Conservation (phyloP, 1,284 basidiomycete species). For the Marasmius sp. region DNA sequence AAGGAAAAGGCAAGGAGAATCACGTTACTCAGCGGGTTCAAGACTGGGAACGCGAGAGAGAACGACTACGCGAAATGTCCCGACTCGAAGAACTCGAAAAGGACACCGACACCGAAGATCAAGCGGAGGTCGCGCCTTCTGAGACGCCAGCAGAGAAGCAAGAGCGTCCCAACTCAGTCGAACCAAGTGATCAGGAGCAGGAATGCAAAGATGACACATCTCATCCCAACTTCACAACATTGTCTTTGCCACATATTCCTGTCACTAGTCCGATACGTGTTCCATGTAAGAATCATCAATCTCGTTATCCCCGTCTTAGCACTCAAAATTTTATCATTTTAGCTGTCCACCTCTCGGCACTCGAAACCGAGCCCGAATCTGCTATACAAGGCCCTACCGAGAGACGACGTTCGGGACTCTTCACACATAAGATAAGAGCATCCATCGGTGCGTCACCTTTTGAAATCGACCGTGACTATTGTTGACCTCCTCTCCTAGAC, state of each 20-base stretch:
- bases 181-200: background rate
- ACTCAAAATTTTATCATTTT: background rate
- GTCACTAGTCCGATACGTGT: background rate
- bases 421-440: conserved; percentile 68
- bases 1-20: conserved; percentile 32
- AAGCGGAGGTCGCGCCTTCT: conserved; percentile 8
- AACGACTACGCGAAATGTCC: conserved; percentile 54
- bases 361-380: background rate
- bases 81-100: conserved; percentile 48
- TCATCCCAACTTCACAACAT: background rate
- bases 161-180: background rate
- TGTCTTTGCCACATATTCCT: background rate
- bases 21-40: conserved; percentile 49
- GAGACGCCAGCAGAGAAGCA: conserved; percentile 9
- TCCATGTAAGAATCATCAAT: background rate
- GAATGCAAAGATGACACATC: background rate
- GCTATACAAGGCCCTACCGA: background rate
- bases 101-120: conserved; percentile 39
- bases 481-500: conserved; percentile 28
- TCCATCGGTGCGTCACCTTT: conserved; percentile 58
- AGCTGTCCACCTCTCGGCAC: background rate
- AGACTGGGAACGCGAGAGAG: conserved; percentile 60
- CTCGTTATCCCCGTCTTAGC: background rate
- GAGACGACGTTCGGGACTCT: background rate
- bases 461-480: background rate